phyloP scores from a whole-genome alignment of 129 eudicot genomes.

The Saposhnikovia divaricata region DNA sequence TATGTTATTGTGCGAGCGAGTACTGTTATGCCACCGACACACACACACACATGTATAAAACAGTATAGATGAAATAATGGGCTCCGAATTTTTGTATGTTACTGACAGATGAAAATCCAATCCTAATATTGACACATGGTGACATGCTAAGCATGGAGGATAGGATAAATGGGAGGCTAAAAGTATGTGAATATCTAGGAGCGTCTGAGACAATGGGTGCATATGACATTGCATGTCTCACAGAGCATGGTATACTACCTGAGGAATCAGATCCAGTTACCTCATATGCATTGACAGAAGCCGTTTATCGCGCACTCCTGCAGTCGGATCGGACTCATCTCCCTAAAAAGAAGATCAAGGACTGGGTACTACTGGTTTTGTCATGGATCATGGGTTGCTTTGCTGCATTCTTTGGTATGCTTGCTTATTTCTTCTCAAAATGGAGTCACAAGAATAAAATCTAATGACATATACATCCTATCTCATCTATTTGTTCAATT shows the following conservation, averaged over 20 bases:
- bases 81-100: background rate
- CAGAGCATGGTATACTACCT: slow-evolving; percentile 52
- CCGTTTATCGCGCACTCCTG: slow-evolving; percentile 42
- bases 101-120: slow-evolving; percentile 48
- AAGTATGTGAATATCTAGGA: slow-evolving; percentile 52
- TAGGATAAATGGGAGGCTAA: slow-evolving; percentile 43
- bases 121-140: slow-evolving; percentile 66
- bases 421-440: slow-evolving; percentile 45
- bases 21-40: background rate
- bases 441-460: slow-evolving; percentile 25
- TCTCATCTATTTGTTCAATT: background rate
- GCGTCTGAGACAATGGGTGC: slow-evolving; percentile 50
- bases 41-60: background rate
- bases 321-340: slow-evolving; percentile 48
- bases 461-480: background rate
- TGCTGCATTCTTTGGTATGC: slow-evolving; percentile 51
- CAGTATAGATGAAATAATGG: background rate
- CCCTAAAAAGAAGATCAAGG: slow-evolving; percentile 41
- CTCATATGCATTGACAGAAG: slow-evolving; percentile 54
- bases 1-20: no score
- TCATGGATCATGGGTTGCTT: slow-evolving; percentile 43
- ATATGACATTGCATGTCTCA: slow-evolving; percentile 55
- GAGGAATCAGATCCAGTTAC: slow-evolving; percentile 58
- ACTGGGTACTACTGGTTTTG: slow-evolving; percentile 20
- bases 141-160: slow-evolving; percentile 46